Evolutionary conservation across 1,284 basidiomycete genomes (phyloP), one percentile per base, ranked within the genome.

Genomic region (Taiwanofungus camphoratus): DNA sequence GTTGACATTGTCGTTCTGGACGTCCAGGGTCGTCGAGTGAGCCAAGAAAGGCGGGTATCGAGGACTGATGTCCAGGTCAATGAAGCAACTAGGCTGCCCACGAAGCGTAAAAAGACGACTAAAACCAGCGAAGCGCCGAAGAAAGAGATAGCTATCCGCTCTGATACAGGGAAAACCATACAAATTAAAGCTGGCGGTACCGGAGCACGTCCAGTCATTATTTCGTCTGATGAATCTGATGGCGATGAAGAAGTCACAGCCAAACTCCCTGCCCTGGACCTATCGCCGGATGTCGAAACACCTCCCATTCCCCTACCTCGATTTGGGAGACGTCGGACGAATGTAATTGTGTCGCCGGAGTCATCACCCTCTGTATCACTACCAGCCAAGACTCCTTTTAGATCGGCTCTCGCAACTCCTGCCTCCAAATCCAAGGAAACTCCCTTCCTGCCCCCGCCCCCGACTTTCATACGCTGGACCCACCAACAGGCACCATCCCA

Each of bases 1-100:
- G 68, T 87, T 35, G 82, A 87, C 30, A 87, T 88, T 36, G 65
- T 79, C 27, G 63, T 82, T 31, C 46, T 86, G 20, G 83, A 87
- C 54, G 67, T 73, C 18, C 56, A 66, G 31, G 85, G 83, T 8
- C 67, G 63, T 41, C 73, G 65, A 29, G 48, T 86, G 36, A 74
- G 70, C 46, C 70, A 76, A 55, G 83, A 87, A 49, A 47, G 56
- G 32, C 52, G 66, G 23, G 51, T 62, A 5, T 62, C 65, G 13
- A 59, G 58, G 36, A 48, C 57, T 13, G 52, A 57, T 33, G 54
- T 64, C 6, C 59, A 59, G 31, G 52, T 55, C 16, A 63, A 63
- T 42, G 41, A 53, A 9, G 27, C 51, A 5, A 43, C 39, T 19
- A 42, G 42, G 11, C 27, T 45, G 5, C 41, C 49, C 9, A 23